Conservation (phyloP, 345 rosid genomes). For the Linum tenue region DNA sequence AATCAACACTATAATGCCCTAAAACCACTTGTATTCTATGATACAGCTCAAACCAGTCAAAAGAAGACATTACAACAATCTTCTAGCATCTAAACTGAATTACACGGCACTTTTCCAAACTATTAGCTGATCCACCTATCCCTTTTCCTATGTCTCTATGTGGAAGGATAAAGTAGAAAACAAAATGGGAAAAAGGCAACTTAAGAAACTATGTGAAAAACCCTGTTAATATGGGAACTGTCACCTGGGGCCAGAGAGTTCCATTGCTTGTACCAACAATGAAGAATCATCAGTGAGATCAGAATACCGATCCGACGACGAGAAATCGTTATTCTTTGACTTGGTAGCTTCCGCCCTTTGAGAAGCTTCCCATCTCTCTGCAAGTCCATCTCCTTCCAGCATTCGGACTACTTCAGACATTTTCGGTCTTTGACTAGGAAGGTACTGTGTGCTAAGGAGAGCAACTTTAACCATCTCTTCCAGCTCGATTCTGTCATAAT, state of each 20-base stretch:
- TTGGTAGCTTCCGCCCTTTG: conserved; percentile 60
- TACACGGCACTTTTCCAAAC: no score
- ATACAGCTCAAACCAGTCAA: neutral
- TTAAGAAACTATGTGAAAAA: neutral
- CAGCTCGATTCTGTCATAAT: conserved; percentile 79
- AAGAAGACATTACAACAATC: neutral
- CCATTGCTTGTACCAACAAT: conserved; percentile 91
- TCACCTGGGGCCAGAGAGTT: conserved; percentile 97
- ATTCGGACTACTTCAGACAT: conserved; percentile 95
- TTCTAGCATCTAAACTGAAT: neutral
- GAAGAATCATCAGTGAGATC: conserved; percentile 96
- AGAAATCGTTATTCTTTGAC: conserved; percentile 58
- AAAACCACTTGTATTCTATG: neutral
- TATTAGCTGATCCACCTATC: neutral
- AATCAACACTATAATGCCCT: no score
- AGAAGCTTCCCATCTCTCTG: conserved; percentile 98
- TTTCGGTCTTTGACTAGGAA: conserved; percentile 83
- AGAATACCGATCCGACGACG: conserved; percentile 83
- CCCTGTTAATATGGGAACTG: neutral
- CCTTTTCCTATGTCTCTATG: neutral
- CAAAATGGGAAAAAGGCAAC: neutral
- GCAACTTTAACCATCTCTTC: conserved; percentile 96
- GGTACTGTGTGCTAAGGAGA: conserved; percentile 74
- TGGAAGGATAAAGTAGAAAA: neutral
- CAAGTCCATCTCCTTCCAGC: conserved; percentile 98